phyloP scores from a whole-genome alignment of 1,284 basidiomycete genomes.

The Moesziomyces parantarcticus region DNA sequence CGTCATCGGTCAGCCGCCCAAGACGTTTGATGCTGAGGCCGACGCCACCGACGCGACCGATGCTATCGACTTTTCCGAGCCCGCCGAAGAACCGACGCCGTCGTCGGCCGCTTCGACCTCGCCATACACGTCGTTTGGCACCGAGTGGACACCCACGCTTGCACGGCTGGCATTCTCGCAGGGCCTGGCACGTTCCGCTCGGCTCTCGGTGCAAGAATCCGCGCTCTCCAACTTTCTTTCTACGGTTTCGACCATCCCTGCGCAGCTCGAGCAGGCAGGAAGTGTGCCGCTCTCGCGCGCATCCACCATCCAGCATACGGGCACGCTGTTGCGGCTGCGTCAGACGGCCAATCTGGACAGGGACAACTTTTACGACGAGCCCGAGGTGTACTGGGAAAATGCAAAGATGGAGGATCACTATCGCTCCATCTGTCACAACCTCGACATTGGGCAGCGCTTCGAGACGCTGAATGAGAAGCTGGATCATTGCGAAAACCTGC shows the following conservation, averaged over 20 bases:
- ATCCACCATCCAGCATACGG: conserved; percentile 63
- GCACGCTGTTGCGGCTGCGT: conserved; percentile 60
- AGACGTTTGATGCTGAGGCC: conserved; percentile 30
- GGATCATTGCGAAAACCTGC: conserved; percentile 63
- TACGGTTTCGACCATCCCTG: conserved; percentile 52
- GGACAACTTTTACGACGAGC: conserved; percentile 66
- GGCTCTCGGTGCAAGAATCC: conserved; percentile 61
- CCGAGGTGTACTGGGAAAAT: conserved; percentile 67
- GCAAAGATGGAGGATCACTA: conserved; percentile 61
- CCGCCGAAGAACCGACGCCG: background rate
- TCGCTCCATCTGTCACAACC: conserved; percentile 57
- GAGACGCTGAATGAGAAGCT: conserved; percentile 65
- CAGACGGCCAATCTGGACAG: conserved; percentile 60
- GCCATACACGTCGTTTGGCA: conserved; percentile 29
- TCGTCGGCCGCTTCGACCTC: background rate
- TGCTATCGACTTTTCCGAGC: background rate
- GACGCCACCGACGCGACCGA: background rate
- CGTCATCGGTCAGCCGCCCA: conserved; percentile 59
- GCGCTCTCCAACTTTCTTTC: conserved; percentile 54
- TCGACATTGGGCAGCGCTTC: conserved; percentile 62
- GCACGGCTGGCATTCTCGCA: conserved; percentile 64
- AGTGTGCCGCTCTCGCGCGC: conserved; percentile 60
- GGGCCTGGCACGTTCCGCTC: conserved; percentile 64
- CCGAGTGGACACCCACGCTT: conserved; percentile 55
- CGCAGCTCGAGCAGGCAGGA: conserved; percentile 52